phyloP scores from a whole-genome alignment of 2,329 filamentous ascomycete genomes.

The Waltergamsia citrina region DNA sequence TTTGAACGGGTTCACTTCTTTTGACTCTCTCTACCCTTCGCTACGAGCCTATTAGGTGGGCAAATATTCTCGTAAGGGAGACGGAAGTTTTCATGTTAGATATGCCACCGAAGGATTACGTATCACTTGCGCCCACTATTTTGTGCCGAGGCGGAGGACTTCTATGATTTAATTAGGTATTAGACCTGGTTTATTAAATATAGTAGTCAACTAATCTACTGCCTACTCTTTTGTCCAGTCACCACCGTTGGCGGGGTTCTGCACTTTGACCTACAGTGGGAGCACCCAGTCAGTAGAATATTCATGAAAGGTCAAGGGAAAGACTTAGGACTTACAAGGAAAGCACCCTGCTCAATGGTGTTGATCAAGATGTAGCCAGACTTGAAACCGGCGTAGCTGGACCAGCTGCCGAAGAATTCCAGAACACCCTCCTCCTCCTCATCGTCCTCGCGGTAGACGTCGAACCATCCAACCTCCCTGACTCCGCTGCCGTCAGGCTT shows the following conservation, averaged over 20 bases:
- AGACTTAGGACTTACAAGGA: constrained; percentile 22
- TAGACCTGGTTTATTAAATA: no score
- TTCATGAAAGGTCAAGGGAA: not conserved
- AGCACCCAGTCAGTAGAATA: no score
- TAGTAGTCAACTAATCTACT: not conserved
- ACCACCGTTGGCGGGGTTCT: not conserved
- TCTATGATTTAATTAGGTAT: no score
- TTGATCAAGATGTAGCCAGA: constrained; percentile 40
- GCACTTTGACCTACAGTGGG: not conserved
- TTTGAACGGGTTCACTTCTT: no score
- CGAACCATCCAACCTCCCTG: constrained; percentile 38
- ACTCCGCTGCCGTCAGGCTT: constrained; percentile 34
- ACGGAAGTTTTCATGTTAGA: no score
- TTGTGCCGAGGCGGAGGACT: no score
- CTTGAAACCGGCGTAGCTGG: constrained; percentile 36
- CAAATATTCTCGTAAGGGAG: no score
- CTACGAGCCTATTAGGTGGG: no score
- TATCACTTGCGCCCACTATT: no score
- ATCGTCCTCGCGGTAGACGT: constrained; percentile 42
- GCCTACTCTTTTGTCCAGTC: not conserved
- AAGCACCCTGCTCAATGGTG: constrained; percentile 41
- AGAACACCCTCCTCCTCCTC: constrained; percentile 23
- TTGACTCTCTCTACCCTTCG: no score
- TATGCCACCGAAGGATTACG: no score
- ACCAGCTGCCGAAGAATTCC: constrained; percentile 35